phyloP scores from a whole-genome alignment of 768 basidiomycete species.

The Myochromella boudieri region DNA sequence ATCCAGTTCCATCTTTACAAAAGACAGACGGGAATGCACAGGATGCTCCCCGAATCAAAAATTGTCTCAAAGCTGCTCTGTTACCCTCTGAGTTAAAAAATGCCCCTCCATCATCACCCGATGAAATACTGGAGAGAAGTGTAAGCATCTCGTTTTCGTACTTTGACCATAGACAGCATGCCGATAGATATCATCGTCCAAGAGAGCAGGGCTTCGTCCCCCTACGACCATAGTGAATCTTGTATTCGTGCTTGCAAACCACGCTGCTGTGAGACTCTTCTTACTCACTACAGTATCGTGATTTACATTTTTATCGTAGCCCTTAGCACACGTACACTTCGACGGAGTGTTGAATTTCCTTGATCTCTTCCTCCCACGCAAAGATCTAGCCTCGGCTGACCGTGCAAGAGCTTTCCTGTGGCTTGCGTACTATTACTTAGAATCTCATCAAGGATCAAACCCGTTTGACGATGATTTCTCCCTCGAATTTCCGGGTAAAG shows the following conservation, averaged over 20 bases:
- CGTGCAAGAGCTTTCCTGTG: conserved; percentile 82
- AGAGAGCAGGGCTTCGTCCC: conserved; percentile 64
- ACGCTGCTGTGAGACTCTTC: conserved; percentile 60
- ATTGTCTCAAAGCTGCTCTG: conserved; percentile 80
- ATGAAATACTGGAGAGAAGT: conserved; percentile 66
- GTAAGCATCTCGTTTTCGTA: conserved; percentile 39
- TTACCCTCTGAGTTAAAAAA: conserved; percentile 67
- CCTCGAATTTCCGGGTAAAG: conserved; percentile 54
- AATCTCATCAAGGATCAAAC: conserved; percentile 61
- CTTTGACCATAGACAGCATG: conserved; percentile 6
- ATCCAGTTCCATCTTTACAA: conserved; percentile 87
- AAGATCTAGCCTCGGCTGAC: conserved; percentile 65
- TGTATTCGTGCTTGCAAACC: conserved; percentile 79
- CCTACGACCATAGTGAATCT: conserved; percentile 87
- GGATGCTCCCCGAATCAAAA: conserved; percentile 91
- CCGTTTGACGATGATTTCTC: conserved; percentile 76
- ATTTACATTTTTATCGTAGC: conserved; percentile 33
- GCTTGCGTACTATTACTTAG: conserved; percentile 82
- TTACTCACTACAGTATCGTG: conserved; percentile 2
- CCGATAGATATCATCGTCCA: conserved; percentile 9
- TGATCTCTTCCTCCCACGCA: conserved; percentile 78
- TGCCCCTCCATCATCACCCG: conserved; percentile 69
- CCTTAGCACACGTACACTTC: conserved; percentile 68
- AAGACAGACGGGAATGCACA: conserved; percentile 87
- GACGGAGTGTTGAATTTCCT: conserved; percentile 74